phyloP scores from a whole-genome alignment of 2,329 filamentous ascomycete species.

The Chaetomiaceae sp. region DNA sequence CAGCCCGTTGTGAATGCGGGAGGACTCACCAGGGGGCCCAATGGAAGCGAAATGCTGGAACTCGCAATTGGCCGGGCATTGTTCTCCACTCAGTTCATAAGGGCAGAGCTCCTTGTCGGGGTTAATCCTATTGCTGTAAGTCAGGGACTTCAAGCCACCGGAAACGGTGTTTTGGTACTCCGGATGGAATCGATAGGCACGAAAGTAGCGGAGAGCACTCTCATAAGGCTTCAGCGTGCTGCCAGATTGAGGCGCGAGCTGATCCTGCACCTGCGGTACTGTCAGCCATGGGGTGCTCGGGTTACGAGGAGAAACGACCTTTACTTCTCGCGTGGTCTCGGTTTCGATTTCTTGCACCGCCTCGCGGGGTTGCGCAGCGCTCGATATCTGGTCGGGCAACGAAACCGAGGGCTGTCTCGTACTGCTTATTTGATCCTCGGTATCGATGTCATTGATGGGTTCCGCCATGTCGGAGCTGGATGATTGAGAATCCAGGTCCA shows the following conservation, averaged over 20 bases:
- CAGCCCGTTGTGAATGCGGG: slow-evolving; percentile 20
- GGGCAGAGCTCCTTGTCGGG: slow-evolving; percentile 68
- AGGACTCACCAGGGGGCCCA: slow-evolving; percentile 66
- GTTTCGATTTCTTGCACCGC: slow-evolving; percentile 28
- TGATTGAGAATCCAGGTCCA: slow-evolving; percentile 24
- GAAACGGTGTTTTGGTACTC: slow-evolving; percentile 63
- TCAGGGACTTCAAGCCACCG: slow-evolving; percentile 81
- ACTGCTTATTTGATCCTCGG: slow-evolving; percentile 28
- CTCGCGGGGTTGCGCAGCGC: slow-evolving; percentile 23
- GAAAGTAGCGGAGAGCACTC: slow-evolving; percentile 78
- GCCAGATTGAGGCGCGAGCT: slow-evolving; percentile 9
- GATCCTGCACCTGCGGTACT: slow-evolving; percentile 17
- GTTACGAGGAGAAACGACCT: slow-evolving; percentile 29
- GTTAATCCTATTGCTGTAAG: slow-evolving; percentile 89
- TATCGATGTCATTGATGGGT: slow-evolving; percentile 22
- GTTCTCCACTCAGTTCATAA: slow-evolving; percentile 63
- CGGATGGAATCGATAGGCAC: slow-evolving; percentile 85
- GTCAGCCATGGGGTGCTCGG: slow-evolving; percentile 21
- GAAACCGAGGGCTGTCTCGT: slow-evolving; percentile 22
- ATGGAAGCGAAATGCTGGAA: slow-evolving; percentile 77
- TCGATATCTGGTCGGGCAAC: slow-evolving; percentile 32
- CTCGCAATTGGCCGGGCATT: slow-evolving; percentile 64
- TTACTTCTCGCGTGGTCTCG: slow-evolving; percentile 40
- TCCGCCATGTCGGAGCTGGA: slow-evolving; percentile 21
- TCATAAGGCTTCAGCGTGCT: slow-evolving; percentile 57